Conservation (phyloP, 108 stramenopile species). For the Stephanodiscus triporus region DNA sequence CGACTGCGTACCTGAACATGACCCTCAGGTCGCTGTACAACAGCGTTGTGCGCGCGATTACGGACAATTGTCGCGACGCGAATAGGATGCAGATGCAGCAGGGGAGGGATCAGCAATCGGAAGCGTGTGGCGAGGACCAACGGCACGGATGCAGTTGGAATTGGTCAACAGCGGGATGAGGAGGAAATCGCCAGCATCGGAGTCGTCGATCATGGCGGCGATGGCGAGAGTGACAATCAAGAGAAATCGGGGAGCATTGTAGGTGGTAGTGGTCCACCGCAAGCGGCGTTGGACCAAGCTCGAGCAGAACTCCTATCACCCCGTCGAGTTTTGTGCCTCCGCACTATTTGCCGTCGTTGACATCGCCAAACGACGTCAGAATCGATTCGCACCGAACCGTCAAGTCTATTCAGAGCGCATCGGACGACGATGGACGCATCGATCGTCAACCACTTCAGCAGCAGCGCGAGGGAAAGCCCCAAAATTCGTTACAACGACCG, state of each 20-base stretch:
- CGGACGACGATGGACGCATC: not conserved
- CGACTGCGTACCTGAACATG: conserved; percentile 49
- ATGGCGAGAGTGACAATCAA: too few relatives aligned
- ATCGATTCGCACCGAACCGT: not conserved
- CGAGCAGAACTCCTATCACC: not conserved
- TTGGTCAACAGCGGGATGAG: too few relatives aligned
- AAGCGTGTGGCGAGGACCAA: too few relatives aligned
- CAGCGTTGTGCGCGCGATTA: conserved; percentile 65
- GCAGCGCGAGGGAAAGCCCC: not conserved
- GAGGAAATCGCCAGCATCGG: too few relatives aligned
- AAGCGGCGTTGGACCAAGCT: too few relatives aligned
- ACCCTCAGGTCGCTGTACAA: conserved; percentile 70
- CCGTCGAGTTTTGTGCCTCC: conserved; percentile 9
- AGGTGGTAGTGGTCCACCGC: too few relatives aligned
- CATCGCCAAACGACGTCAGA: not conserved
- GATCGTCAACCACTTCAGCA: not conserved
- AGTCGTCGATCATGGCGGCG: too few relatives aligned
- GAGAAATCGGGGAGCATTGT: too few relatives aligned
- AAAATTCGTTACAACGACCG: not conserved
- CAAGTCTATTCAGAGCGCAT: not conserved
- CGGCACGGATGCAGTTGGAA: too few relatives aligned
- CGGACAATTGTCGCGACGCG: conserved; percentile 25
- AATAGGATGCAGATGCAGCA: conserved; percentile 13
- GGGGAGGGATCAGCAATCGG: too few relatives aligned
- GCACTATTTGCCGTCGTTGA: conserved; percentile 11